A percentile compares a stretch with the other conserved stretches of the same genome.
These are phyloP conservation scores for Coleophoma crateriformis DNA, from an alignment of 2,329 filamentous ascomycete genomes.

Conservation along the genomic window DNA sequence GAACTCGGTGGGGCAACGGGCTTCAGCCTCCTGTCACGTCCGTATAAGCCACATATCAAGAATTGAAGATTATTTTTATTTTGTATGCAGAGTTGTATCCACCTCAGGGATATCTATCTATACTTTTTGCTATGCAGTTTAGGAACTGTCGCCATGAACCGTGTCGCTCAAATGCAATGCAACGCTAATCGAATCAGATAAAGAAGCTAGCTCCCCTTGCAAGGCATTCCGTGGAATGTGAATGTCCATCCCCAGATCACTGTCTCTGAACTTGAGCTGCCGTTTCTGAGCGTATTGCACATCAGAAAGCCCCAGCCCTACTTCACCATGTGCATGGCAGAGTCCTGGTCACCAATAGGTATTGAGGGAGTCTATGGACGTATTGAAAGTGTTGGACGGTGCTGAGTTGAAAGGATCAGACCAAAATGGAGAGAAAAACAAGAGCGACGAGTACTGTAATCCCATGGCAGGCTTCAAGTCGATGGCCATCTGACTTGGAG, in stretches of 20 bases:
- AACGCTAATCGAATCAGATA: conserved; percentile 2
- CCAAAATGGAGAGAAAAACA: background rate
- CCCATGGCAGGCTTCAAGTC: conserved; percentile 1
- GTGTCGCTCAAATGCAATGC: conserved; percentile 3
- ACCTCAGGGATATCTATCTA: no score
- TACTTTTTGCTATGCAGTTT: no score
- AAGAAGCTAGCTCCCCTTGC: background rate
- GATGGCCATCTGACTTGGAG: background rate
- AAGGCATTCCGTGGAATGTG: background rate
- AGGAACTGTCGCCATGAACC: background rate
- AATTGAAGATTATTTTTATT: background rate
- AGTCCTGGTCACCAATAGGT: no score
- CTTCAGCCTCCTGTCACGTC: no score
- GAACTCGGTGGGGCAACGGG: background rate
- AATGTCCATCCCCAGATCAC: no score
- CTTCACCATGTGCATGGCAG: no score
- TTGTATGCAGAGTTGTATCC: background rate
- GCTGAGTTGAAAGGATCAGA: background rate
- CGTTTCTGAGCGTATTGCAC: no score
- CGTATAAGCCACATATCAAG: background rate
- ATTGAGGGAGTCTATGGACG: no score
- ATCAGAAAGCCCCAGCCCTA: no score
- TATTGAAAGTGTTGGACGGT: no score
- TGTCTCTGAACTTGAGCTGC: background rate
- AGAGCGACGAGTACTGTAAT: background rate